These are phyloP conservation scores for Pyrus hybrid DNA, from an alignment of 331 rosid genomes.

Conservation along the genomic window DNA sequence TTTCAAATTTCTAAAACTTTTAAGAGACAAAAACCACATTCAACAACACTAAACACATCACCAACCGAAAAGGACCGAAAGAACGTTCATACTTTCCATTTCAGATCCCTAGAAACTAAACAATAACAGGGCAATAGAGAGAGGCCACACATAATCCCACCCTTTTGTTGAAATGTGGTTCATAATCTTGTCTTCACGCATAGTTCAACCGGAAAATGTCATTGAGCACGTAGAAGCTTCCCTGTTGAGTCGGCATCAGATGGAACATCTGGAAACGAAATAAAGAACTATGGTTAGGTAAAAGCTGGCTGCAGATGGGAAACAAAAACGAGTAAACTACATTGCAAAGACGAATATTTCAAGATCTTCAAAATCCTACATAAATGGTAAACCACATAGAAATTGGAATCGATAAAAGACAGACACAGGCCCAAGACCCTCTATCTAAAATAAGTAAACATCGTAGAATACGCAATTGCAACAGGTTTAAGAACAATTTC, in stretches of 20 bases:
- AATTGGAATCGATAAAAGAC: not conserved
- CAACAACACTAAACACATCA: constrained; percentile 24
- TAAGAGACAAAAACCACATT: constrained; percentile 10
- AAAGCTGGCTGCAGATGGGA: not conserved
- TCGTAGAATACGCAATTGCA: not conserved
- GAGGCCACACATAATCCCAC: too few relatives aligned
- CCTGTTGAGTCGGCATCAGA: constrained; percentile 82
- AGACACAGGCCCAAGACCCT: not conserved
- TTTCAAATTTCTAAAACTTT: constrained; percentile 14
- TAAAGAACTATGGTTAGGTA: not conserved
- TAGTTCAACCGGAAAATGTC: constrained; percentile 95
- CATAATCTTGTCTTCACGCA: constrained; percentile 34
- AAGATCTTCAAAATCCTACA: not conserved
- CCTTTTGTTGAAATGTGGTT: not conserved
- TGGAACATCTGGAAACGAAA: constrained; percentile 69
- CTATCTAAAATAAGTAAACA: not conserved
- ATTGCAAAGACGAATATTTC: not conserved
- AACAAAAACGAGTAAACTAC: not conserved
- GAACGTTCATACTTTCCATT: not conserved
- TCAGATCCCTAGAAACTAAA: too few relatives aligned
- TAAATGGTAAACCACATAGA: not conserved
- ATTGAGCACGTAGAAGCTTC: constrained; percentile 80
- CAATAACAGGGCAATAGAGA: not conserved
- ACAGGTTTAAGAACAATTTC: not conserved
- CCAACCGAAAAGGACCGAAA: constrained; percentile 18